Conservation (phyloP, 1,284 basidiomycete genomes). For the Ustilago esculenta region DNA sequence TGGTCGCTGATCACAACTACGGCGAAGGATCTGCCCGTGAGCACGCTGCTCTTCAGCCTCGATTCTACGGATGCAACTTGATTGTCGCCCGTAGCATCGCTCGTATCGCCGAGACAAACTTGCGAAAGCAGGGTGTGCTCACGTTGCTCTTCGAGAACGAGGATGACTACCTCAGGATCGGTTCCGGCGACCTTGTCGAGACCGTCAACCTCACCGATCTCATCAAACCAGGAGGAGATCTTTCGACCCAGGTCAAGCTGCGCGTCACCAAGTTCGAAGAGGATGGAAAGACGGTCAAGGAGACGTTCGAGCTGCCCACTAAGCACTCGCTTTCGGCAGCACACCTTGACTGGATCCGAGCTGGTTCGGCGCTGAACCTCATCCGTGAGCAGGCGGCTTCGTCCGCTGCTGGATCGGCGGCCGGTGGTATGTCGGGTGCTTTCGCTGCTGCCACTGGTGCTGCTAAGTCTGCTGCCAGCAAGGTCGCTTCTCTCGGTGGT, state of each 20-base stretch:
- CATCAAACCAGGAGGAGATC: conserved; percentile 53
- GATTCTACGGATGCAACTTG: conserved; percentile 80
- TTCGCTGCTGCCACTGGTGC: conserved; percentile 30
- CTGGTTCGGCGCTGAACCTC: conserved; percentile 64
- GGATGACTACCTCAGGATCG: conserved; percentile 60
- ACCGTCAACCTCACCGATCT: conserved; percentile 62
- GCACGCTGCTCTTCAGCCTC: conserved; percentile 94
- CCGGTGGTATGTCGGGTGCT: conserved; percentile 26
- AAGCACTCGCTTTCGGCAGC: conserved; percentile 60
- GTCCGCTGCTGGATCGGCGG: conserved; percentile 1
- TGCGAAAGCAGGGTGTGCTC: conserved; percentile 66
- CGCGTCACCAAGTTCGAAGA: conserved; percentile 61
- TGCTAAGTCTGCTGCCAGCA: conserved; percentile 21
- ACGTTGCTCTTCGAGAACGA: conserved; percentile 66
- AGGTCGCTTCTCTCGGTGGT: conserved; percentile 33
- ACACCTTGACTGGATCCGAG: conserved; percentile 65
- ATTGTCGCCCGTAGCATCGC: conserved; percentile 70
- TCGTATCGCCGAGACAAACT: conserved; percentile 77
- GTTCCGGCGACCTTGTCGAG: conserved; percentile 60
- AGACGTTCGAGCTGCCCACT: conserved; percentile 61
- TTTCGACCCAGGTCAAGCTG: conserved; percentile 59
- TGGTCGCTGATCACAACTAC: conserved; percentile 87
- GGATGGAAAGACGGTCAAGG: conserved; percentile 55
- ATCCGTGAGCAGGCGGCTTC: conserved; percentile 58
- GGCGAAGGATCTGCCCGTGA: conserved; percentile 98